These are phyloP conservation scores for Candida coquimbonensis DNA, from an alignment of 805 yeast genomes.

Conservation along the genomic window DNA sequence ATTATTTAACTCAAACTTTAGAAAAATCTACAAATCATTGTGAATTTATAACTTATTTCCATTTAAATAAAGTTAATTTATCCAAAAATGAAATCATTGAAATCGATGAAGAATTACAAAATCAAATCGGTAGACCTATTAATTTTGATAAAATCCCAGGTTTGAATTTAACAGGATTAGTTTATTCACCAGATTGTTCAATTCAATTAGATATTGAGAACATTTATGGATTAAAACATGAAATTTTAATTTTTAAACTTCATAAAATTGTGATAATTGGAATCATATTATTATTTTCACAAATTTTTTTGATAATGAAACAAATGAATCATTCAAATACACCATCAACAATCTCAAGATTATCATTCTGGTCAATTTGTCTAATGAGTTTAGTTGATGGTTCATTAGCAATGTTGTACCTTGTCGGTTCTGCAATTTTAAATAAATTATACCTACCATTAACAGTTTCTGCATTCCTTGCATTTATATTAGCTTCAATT, in stretches of 20 bases:
- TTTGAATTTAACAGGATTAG: conserved; percentile 47
- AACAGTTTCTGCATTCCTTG: conserved; percentile 60
- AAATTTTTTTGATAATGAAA: conserved; percentile 30
- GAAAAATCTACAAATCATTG: conserved; percentile 41
- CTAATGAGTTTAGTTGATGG: conserved; percentile 66
- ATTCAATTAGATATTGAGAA: conserved; percentile 35
- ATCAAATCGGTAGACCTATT: conserved; percentile 78
- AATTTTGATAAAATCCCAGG: conserved; percentile 43
- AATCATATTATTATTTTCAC: conserved; percentile 19
- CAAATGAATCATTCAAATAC: conserved; percentile 72
- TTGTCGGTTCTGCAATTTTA: conserved; percentile 49
- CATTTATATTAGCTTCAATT: conserved; percentile 61
- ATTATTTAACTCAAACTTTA: conserved; percentile 18
- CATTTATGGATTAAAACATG: conserved; percentile 51
- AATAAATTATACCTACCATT: conserved; percentile 58
- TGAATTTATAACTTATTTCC: conserved; percentile 66
- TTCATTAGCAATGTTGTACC: conserved; percentile 51
- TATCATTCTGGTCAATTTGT: conserved; percentile 64
- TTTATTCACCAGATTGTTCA: conserved; percentile 91
- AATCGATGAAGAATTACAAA: conserved; percentile 64
- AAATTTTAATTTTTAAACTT: conserved; percentile 28
- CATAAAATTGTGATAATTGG: conserved; percentile 15
- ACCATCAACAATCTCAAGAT: conserved; percentile 70
- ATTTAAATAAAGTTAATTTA: conserved; percentile 54
- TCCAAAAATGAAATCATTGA: conserved; percentile 44